These are phyloP conservation scores for Nicotiana otophora DNA, from an alignment of 257 asterid genomes.

Conservation along the genomic window DNA sequence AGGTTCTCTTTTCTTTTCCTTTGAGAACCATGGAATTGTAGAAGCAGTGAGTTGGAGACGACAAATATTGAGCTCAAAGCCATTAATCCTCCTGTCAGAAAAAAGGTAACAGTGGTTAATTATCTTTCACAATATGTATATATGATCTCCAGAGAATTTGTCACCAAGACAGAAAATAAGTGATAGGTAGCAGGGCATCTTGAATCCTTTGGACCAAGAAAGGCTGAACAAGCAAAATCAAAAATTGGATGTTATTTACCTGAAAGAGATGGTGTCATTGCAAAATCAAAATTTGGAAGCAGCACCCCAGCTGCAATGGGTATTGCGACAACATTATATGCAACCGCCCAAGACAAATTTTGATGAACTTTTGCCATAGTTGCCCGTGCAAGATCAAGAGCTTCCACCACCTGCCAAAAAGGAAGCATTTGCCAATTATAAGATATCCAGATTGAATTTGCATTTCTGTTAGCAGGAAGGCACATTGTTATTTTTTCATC, in stretches of 20 bases:
- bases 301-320: slow-evolving; percentile 92
- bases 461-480: no score
- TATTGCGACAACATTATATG: slow-evolving; percentile 72
- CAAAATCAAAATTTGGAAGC: slow-evolving; percentile 88
- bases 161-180: background rate
- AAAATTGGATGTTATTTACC: slow-evolving; percentile 28
- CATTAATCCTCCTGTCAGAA: slow-evolving; percentile 78
- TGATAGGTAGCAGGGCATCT: background rate
- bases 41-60: slow-evolving; percentile 78
- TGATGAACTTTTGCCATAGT: slow-evolving; percentile 92
- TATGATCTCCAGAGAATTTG: background rate
- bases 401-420: slow-evolving; percentile 69
- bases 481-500: no score
- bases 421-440: slow-evolving; percentile 6
- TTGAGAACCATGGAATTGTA: slow-evolving; percentile 60
- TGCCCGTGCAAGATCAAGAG: slow-evolving; percentile 82
- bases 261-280: slow-evolving; percentile 96
- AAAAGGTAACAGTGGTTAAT: background rate
- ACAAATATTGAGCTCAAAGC: slow-evolving; percentile 91
- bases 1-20: slow-evolving; percentile 27
- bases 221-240: background rate
- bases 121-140: background rate
- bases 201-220: slow-evolving; percentile 2
- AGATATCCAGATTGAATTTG: background rate
- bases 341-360: slow-evolving; percentile 92